Percentiles rank a stretch among this genome's conserved stretches.
Evolutionary conservation across 345 rosid genomes (phyloP).

Genomic region (Heritiera fomes): DNA sequence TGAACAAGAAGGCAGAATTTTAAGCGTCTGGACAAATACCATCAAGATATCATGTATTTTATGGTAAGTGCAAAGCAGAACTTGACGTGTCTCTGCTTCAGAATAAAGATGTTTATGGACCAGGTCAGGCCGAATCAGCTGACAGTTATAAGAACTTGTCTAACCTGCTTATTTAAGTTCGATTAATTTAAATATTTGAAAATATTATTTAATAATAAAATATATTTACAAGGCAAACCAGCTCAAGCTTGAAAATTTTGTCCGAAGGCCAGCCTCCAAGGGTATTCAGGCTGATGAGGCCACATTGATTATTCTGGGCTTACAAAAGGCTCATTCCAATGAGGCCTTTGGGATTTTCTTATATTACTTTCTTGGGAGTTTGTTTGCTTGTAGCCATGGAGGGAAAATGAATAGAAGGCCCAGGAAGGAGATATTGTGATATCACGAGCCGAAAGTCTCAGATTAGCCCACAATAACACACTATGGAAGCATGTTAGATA

Average conservation of each 20-base stretch:
- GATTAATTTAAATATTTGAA: too few relatives aligned
- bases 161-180: too few relatives aligned
- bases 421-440: constrained; percentile 43
- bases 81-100: constrained; percentile 32
- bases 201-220: too few relatives aligned
- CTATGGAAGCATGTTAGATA: constrained; percentile 46
- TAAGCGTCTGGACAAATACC: constrained; percentile 43
- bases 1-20: constrained; percentile 22
- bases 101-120: constrained; percentile 15
- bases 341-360: constrained; percentile 30
- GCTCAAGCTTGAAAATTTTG: too few relatives aligned
- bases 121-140: too few relatives aligned
- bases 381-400: constrained; percentile 46
- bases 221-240: too few relatives aligned
- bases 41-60: constrained; percentile 21
- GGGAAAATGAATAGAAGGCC: constrained; percentile 24
- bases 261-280: background rate
- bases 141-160: too few relatives aligned
- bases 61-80: constrained; percentile 31
- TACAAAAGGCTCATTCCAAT: constrained; percentile 30
- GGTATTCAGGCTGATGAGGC: constrained; percentile 41
- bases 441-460: constrained; percentile 33
- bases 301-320: constrained; percentile 42
- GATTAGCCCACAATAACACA: constrained; percentile 20
- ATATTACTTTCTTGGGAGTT: constrained; percentile 32